These are phyloP conservation scores for Microthlaspi erraticum DNA, from an alignment of 345 rosid species.

Conservation along the genomic window DNA sequence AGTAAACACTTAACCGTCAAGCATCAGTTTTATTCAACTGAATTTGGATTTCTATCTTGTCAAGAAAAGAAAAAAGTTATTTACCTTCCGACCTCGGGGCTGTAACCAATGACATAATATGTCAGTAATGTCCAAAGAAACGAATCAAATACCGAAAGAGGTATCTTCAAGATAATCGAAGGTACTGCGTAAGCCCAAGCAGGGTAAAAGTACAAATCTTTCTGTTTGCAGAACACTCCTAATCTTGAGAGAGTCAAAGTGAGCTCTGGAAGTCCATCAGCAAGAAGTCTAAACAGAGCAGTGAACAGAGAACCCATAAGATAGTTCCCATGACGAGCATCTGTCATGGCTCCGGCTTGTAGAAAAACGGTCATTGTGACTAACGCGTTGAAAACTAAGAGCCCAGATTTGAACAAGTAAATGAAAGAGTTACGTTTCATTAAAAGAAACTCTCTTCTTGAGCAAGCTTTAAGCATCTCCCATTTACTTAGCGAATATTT, in stretches of 20 bases:
- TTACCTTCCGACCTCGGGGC: conserved; percentile 52
- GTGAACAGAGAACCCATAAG: conserved; percentile 50
- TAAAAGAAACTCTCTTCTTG: conserved; percentile 55
- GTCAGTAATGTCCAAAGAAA: conserved; percentile 54
- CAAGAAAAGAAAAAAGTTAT: conserved; percentile 29
- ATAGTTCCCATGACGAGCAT: conserved; percentile 48
- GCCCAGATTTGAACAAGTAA: conserved; percentile 51
- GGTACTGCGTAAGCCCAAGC: conserved; percentile 65
- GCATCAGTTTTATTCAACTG: background rate
- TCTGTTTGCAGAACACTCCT: conserved; percentile 56
- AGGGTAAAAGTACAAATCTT: conserved; percentile 51
- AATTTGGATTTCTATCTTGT: conserved; percentile 31
- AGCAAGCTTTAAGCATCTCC: conserved; percentile 59
- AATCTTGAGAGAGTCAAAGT: conserved; percentile 49
- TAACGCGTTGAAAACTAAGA: conserved; percentile 47
- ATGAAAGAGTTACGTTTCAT: conserved; percentile 54
- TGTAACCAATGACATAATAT: conserved; percentile 60
- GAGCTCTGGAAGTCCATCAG: conserved; percentile 59
- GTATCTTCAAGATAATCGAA: conserved; percentile 54
- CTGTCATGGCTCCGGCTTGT: conserved; percentile 37
- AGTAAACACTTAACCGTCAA: background rate
- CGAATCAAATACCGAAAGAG: conserved; percentile 51
- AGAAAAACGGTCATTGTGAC: conserved; percentile 51
- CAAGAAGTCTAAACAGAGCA: conserved; percentile 48
- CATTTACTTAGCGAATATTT: conserved; percentile 48